A percentile compares a stretch with the other conserved stretches of the same genome.
Evolutionary conservation across 108 stramenopile genomes (phyloP).

Genomic region (Nitzschia sp.): DNA sequence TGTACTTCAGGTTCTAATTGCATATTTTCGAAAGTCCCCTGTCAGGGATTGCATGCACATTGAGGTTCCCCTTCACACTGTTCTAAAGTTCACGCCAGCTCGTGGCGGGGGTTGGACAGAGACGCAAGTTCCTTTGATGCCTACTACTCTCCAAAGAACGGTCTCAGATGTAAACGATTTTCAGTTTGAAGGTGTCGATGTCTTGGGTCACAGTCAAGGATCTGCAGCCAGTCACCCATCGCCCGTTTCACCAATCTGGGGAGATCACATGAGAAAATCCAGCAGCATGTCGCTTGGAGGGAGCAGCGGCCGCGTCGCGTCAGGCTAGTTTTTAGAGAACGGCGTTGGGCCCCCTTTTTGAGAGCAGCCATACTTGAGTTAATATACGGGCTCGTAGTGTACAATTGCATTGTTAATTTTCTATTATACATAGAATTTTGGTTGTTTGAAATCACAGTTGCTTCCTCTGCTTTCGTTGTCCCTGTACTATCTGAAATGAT

Average conservation of each 20-base stretch:
- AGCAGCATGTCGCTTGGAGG: constrained; percentile 16
- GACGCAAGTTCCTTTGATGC: constrained; percentile 43
- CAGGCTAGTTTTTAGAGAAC: too few species aligned
- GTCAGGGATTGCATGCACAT: constrained; percentile 79
- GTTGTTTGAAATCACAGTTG: too few species aligned
- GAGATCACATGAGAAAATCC: constrained; percentile 42
- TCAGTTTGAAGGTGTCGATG: constrained; percentile 26
- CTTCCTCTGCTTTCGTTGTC: too few species aligned
- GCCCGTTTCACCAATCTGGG: constrained; percentile 45
- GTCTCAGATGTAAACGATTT: not conserved
- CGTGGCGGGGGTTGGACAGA: constrained; percentile 88
- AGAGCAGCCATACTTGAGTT: too few species aligned
- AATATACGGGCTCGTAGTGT: too few species aligned
- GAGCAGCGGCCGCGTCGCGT: constrained; percentile 1
- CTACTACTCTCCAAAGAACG: constrained; percentile 19
- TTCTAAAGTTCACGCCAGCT: constrained; percentile 84
- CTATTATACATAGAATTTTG: too few species aligned
- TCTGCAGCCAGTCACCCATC: not conserved
- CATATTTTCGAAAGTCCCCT: constrained; percentile 83
- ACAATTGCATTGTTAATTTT: too few species aligned
- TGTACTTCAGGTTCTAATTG: constrained; percentile 83
- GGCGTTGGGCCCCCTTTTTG: too few species aligned
- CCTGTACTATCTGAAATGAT: too few species aligned
- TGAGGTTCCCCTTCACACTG: constrained; percentile 86
- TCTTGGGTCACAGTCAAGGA: not conserved